Conservation (phyloP, 495 filamentous ascomycete species). For the Talaromyces stipitatus region DNA sequence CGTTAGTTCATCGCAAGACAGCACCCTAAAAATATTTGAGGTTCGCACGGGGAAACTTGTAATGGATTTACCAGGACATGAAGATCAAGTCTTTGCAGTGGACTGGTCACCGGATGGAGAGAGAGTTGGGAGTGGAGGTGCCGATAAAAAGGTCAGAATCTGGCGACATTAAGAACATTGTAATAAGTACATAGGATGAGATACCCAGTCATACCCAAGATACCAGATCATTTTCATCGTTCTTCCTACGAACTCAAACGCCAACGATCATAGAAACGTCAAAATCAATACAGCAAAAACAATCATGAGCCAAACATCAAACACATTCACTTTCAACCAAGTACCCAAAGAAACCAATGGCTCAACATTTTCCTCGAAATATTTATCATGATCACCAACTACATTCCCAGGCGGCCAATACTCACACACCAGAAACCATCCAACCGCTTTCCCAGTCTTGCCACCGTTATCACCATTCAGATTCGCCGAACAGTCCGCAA, state of each 20-base stretch:
- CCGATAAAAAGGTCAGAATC: constrained; percentile 82
- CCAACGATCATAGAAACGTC: background rate
- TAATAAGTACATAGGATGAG: background rate
- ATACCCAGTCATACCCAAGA: background rate
- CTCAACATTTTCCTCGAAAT: constrained; percentile 30
- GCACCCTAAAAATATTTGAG: constrained; percentile 92
- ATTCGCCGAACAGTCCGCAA: constrained; percentile 46
- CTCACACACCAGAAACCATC: constrained; percentile 77
- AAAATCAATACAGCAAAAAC: background rate
- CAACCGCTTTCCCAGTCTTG: constrained; percentile 27
- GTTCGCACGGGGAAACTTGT: constrained; percentile 74
- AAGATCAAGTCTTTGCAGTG: constrained; percentile 90
- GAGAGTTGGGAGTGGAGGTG: constrained; percentile 81
- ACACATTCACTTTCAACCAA: background rate
- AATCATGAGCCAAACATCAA: background rate
- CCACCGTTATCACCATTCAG: background rate
- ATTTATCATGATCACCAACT: constrained; percentile 42
- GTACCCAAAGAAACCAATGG: constrained; percentile 6
- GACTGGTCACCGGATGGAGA: constrained; percentile 87
- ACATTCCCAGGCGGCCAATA: constrained; percentile 73
- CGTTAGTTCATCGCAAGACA: constrained; percentile 83
- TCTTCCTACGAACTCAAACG: background rate
- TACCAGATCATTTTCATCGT: background rate
- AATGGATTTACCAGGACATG: constrained; percentile 85
- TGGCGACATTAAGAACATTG: constrained; percentile 59